Evolutionary conservation across 2,329 filamentous ascomycete species (phyloP).

Genomic region (Xenoacremonium recifei): DNA sequence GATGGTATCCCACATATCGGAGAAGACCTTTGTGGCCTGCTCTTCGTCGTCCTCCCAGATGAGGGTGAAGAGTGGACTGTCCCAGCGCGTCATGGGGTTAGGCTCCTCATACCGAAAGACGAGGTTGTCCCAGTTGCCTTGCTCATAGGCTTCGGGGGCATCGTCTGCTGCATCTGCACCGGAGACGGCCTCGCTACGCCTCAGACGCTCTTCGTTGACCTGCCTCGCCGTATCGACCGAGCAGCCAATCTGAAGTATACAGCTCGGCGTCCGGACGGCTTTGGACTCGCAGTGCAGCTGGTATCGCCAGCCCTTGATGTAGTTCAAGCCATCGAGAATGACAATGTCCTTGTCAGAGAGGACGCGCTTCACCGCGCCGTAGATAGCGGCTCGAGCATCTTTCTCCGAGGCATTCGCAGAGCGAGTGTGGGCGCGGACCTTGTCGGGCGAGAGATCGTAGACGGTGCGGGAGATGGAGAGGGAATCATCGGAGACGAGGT

Average conservation of each 20-base stretch:
- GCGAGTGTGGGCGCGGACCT: constrained; percentile 57
- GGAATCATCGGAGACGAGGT: constrained; percentile 71
- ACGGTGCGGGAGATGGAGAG: constrained; percentile 68
- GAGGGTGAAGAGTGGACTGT: constrained; percentile 77
- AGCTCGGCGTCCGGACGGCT: constrained; percentile 71
- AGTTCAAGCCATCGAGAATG: constrained; percentile 77
- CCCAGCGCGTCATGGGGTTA: constrained; percentile 82
- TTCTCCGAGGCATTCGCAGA: constrained; percentile 77
- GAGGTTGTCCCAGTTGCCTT: constrained; percentile 71
- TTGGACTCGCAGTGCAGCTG: constrained; percentile 85
- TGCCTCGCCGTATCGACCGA: constrained; percentile 48
- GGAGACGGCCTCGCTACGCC: constrained; percentile 11
- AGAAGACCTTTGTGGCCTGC: constrained; percentile 55
- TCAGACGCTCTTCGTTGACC: constrained; percentile 61
- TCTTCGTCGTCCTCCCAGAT: constrained; percentile 70
- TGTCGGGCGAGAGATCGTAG: constrained; percentile 61
- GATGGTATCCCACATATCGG: constrained; percentile 73
- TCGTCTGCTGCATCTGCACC: constrained; percentile 5
- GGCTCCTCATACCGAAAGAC: constrained; percentile 84
- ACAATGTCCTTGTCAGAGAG: constrained; percentile 73
- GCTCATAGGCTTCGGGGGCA: constrained; percentile 46
- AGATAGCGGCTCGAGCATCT: constrained; percentile 73
- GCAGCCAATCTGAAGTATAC: constrained; percentile 67
- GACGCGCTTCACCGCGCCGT: constrained; percentile 75
- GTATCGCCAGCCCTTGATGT: constrained; percentile 88